phyloP scores from a whole-genome alignment of 345 rosid genomes.

The Excoecaria agallocha region DNA sequence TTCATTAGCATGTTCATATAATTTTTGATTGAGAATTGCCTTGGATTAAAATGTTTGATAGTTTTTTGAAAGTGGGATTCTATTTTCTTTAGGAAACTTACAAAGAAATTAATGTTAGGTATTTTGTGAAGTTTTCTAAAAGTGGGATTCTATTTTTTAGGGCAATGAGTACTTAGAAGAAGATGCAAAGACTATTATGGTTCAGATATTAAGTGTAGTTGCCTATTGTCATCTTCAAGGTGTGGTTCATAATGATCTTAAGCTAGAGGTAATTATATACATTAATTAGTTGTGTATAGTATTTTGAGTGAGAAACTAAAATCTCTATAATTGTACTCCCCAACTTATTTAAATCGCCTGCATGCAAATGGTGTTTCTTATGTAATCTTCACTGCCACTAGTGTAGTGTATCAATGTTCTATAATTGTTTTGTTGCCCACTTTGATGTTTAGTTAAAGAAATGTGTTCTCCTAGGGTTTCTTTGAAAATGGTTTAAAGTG shows the following conservation, averaged over 20 bases:
- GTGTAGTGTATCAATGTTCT: no score
- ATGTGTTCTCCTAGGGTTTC: no score
- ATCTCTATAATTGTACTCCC: no score
- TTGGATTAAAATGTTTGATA: background rate
- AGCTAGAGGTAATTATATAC: constrained; percentile 80
- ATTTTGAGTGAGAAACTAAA: no score
- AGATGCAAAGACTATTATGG: constrained; percentile 81
- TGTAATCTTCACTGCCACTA: no score
- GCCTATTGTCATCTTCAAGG: constrained; percentile 97
- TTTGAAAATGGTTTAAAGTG: no score
- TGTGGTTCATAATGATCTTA: constrained; percentile 96
- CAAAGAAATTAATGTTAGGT: background rate
- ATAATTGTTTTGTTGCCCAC: no score
- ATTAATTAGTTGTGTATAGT: background rate
- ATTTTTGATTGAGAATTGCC: background rate
- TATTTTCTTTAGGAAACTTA: background rate
- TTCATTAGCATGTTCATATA: background rate
- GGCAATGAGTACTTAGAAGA: constrained; percentile 95
- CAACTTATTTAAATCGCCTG: no score
- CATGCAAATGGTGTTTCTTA: no score
- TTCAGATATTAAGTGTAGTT: constrained; percentile 82
- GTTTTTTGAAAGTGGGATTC: background rate
- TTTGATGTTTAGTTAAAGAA: no score
- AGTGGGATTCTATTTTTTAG: no score
- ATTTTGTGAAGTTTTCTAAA: no score